Conservation (phyloP, 495 filamentous ascomycete species). For the Margaritispora aquatica region DNA sequence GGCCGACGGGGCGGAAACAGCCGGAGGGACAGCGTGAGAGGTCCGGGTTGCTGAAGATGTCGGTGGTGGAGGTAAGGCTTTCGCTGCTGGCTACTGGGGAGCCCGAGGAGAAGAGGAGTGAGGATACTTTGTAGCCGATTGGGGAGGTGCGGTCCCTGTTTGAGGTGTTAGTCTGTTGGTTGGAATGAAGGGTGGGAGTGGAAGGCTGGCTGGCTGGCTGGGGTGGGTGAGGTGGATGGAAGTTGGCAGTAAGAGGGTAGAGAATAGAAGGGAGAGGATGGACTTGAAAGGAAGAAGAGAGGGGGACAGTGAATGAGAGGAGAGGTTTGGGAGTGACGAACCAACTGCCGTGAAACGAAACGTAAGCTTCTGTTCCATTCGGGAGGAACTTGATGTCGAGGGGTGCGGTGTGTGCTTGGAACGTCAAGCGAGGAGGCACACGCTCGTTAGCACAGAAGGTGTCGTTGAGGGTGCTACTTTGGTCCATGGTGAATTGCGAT, state of each 20-base stretch:
- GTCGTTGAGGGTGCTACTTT: conserved; percentile 40
- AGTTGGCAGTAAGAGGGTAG: too few species aligned
- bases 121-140: conserved; percentile 46
- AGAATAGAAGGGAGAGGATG: too few species aligned
- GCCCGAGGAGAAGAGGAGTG: conserved; percentile 30
- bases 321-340: too few species aligned
- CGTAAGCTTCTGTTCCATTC: conserved; percentile 35
- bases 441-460: conserved; percentile 34
- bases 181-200: too few species aligned
- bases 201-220: too few species aligned
- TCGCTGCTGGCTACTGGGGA: conserved; percentile 35
- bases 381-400: conserved; percentile 50
- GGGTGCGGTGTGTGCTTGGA: conserved; percentile 55
- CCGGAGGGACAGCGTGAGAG: conserved; percentile 33
- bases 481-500: conserved; percentile 41
- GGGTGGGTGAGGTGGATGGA: too few species aligned
- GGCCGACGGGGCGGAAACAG: conserved; percentile 51
- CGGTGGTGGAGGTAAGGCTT: conserved; percentile 35
- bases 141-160: conserved; percentile 49
- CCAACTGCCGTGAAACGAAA: conserved; percentile 54
- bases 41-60: conserved; percentile 46
- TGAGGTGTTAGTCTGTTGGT: too few species aligned
- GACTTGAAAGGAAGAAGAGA: too few species aligned
- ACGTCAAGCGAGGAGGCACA: conserved; percentile 43
- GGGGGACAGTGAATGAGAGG: too few species aligned